These are phyloP conservation scores for Tolypocladium paradoxum DNA, from an alignment of 2,329 filamentous ascomycete genomes.

Conservation along the genomic window DNA sequence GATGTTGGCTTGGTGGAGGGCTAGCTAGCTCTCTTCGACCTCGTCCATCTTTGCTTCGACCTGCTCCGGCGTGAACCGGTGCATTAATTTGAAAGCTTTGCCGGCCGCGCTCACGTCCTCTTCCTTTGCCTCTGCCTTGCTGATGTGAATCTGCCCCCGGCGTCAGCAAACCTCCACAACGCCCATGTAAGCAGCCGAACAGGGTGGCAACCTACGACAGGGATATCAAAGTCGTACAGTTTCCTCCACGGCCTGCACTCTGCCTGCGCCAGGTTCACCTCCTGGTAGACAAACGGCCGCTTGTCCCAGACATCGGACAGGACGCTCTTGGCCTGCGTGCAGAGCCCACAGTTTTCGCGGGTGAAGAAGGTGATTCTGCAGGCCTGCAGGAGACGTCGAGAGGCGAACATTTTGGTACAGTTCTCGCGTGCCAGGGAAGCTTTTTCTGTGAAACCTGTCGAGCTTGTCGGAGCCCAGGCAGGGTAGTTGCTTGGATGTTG, in stretches of 20 bases:
- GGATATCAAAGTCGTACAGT: constrained; percentile 72
- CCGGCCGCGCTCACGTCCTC: constrained; percentile 44
- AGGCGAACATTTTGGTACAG: constrained; percentile 35
- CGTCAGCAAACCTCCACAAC: not conserved
- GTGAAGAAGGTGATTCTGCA: constrained; percentile 68
- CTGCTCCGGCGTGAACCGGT: constrained; percentile 58
- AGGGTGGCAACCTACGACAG: constrained; percentile 47
- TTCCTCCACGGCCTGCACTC: constrained; percentile 56
- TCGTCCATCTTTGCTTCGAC: constrained; percentile 59
- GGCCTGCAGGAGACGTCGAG: constrained; percentile 37
- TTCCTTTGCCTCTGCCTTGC: constrained; percentile 39
- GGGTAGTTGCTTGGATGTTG: not conserved
- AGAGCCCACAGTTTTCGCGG: constrained; percentile 60
- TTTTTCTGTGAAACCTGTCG: not conserved
- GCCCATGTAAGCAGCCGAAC: not conserved
- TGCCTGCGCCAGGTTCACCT: constrained; percentile 59
- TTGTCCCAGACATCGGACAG: constrained; percentile 57
- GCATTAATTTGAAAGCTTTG: constrained; percentile 63
- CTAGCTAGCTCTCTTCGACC: constrained; percentile 25
- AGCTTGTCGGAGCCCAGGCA: not conserved
- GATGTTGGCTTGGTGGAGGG: not conserved
- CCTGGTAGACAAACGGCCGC: constrained; percentile 56
- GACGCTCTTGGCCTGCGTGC: constrained; percentile 55
- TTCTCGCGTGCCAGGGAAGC: not conserved
- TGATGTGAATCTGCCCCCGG: constrained; percentile 46